Percentiles rank a stretch among this genome's conserved stretches.
phyloP scores from a whole-genome alignment of 2,329 filamentous ascomycete genomes.

The Fulvia fulva region DNA sequence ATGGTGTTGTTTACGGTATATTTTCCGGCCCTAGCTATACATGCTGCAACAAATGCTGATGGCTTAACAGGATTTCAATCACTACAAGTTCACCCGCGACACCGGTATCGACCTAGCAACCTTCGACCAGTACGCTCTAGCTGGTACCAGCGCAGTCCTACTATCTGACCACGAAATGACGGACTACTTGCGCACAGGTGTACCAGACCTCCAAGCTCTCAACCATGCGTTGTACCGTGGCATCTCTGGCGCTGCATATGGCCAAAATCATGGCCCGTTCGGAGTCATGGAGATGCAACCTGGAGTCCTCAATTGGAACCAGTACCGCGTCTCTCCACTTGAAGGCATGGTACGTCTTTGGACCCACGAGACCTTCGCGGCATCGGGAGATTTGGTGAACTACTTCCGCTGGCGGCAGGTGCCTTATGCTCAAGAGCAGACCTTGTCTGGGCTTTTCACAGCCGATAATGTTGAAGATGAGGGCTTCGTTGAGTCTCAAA shows the following conservation, averaged over 20 bases:
- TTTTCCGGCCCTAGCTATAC: not conserved
- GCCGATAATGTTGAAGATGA: constrained; percentile 20
- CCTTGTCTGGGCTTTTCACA: constrained; percentile 19
- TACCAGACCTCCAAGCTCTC: constrained; percentile 22
- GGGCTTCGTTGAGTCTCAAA: constrained; percentile 20
- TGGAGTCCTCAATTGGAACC: constrained; percentile 24
- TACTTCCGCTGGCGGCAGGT: constrained; percentile 26
- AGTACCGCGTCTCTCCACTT: constrained; percentile 22
- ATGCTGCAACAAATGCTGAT: not conserved
- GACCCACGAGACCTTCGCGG: constrained; percentile 25
- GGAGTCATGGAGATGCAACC: constrained; percentile 28
- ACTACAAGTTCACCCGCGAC: constrained; percentile 24
- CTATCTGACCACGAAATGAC: constrained; percentile 16
- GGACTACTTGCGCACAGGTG: constrained; percentile 23
- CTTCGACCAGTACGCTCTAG: constrained; percentile 22
- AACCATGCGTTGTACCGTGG: constrained; percentile 22
- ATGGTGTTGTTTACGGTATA: constrained; percentile 19
- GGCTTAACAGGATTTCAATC: constrained; percentile 18
- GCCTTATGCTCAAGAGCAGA: constrained; percentile 24
- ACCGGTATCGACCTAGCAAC: constrained; percentile 23
- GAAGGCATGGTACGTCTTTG: constrained; percentile 25
- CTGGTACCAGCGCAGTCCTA: constrained; percentile 14
- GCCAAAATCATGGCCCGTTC: constrained; percentile 15
- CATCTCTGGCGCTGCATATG: constrained; percentile 20
- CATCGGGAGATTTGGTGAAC: constrained; percentile 22